Base-by-base conservation (phyloP, 2,329 filamentous ascomycete genomes). In the Nemania serpens region DNA sequence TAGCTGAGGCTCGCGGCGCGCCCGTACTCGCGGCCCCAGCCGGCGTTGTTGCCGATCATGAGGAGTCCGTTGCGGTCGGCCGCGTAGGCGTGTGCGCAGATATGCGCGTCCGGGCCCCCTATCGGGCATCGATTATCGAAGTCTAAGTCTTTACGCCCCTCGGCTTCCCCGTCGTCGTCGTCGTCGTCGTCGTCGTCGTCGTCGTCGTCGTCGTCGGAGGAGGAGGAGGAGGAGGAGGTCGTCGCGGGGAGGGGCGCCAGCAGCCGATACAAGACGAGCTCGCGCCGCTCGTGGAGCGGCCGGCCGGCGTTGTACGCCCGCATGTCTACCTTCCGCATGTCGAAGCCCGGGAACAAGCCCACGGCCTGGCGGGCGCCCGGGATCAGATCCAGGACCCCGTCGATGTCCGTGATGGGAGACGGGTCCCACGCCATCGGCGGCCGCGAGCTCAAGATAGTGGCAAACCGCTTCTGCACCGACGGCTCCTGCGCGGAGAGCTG, bases 321-420 rank as follows among this genome's bases (percentile, higher is more conserved):
- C 78, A 85, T 80, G 66, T 84, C 82, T 7, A 85, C 82, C 71
- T 84, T 84, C 68, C 78, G 78, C 79, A 84, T 83, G 49, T 83
- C 78, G 2, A 84, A 73, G 0, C 78, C 73, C 7, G 83, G 83
- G 58, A 84, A 84, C 0, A 70, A 71, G 2, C 81, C 81, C 1
- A 76, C 71, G 2, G 76, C 73, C 13, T 74, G 77, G 13, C 79
- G 75, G 7, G 59, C 41, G 42, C 48, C 55, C 0, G 52, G 54
- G 10, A 63, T 20, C 5, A 71, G 53, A 1, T 70, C 68, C 2
- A 77, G 72, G 20, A 80, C 49, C 4, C 69, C 65, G 17, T 79
- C 76, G 45, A 84, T 73, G 64, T 84, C 82, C 2, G 78, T 66
- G 3, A 79, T 77, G 0, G 82, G 81, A 10, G 76, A 74, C 1